Evolutionary conservation across 495 filamentous ascomycete genomes (phyloP).

Genomic region (Penicillium odoratum): DNA sequence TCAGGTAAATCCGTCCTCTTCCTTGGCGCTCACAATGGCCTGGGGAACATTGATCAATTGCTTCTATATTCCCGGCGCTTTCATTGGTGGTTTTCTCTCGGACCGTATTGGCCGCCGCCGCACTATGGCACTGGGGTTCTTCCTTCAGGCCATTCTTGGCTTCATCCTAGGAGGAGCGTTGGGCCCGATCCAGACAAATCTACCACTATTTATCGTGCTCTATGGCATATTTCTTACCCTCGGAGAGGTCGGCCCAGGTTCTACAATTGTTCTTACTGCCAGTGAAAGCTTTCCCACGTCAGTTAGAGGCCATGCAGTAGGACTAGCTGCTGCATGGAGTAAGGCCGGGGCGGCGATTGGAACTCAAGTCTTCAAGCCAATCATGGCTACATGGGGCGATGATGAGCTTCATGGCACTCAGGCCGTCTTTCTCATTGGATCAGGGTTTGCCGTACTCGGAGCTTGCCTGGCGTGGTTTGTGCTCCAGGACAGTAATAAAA

Average conservation of each 20-base stretch:
- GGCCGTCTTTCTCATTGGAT: constrained; percentile 31
- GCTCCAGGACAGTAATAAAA: constrained; percentile 24
- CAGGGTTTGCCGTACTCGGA: constrained; percentile 29
- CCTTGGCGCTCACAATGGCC: constrained; percentile 59
- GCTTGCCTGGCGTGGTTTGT: constrained; percentile 28
- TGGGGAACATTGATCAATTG: constrained; percentile 80
- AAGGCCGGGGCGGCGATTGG: constrained; percentile 82
- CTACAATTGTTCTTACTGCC: constrained; percentile 70
- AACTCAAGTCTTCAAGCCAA: constrained; percentile 62
- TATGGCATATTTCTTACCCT: constrained; percentile 69
- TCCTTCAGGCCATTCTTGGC: constrained; percentile 63
- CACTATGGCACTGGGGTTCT: constrained; percentile 61
- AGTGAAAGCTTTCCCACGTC: constrained; percentile 69
- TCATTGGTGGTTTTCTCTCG: constrained; percentile 65
- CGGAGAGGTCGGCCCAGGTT: constrained; percentile 75
- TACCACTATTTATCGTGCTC: constrained; percentile 70
- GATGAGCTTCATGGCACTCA: constrained; percentile 27
- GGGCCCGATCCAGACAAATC: constrained; percentile 50
- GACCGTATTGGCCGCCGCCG: constrained; percentile 68
- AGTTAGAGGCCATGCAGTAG: constrained; percentile 78
- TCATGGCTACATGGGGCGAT: constrained; percentile 28
- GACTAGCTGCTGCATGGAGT: constrained; percentile 71
- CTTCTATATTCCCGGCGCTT: constrained; percentile 76
- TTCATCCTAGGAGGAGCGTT: constrained; percentile 72
- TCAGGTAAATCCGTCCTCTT: constrained; percentile 42